Evolutionary conservation across 805 yeast species (phyloP), one percentile per base, ranked within the genome.

Genomic region (Naumovozyma dairenensis): DNA sequence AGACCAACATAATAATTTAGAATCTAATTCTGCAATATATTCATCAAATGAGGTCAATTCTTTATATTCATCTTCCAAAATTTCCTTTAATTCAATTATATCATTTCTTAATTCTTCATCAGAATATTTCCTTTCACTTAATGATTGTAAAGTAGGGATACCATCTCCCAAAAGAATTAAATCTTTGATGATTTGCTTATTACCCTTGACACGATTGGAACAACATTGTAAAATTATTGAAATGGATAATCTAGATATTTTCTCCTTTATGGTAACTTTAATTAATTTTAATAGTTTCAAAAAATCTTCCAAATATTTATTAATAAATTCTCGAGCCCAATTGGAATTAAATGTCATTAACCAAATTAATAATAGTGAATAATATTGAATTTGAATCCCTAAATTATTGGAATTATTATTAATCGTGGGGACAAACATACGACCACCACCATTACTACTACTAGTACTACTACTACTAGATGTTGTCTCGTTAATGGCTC

Each of bases 41-140:
- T 87, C 96, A 52, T 92, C 97, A 57, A 89, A 83, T 1, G 94
- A 85, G 4, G 96, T 80, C 65, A 92, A 72, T 45, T 73, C 75
- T 31, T 77, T 72, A 40, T 80, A 86, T 31, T 84, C 79, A 19
- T 75, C 80, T 42, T 74, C 75, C 43, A 89, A 69, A n/a, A 66
- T 64, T 22, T 67, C 73, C 37, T 67, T 62, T 43, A 92, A 65
- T 21, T 61, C 55, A 16, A 63, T 65, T 45, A 92, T 71, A 55
- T 86, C 96, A 14, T 64, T 65, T 30, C 81, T 72, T 48, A 92
- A 71, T 57, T 92, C 98, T 42, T 84, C 92, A 57, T 92, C 98
- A 5, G 94, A 80, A 79, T 94, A 87, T 60, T 92, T 92, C 50
- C 97, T 69, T 40, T 82, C 89, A 44, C 76, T 72, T 48, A 92